phyloP scores from a whole-genome alignment of 257 asterid genomes.

The Primulina tabacum region DNA sequence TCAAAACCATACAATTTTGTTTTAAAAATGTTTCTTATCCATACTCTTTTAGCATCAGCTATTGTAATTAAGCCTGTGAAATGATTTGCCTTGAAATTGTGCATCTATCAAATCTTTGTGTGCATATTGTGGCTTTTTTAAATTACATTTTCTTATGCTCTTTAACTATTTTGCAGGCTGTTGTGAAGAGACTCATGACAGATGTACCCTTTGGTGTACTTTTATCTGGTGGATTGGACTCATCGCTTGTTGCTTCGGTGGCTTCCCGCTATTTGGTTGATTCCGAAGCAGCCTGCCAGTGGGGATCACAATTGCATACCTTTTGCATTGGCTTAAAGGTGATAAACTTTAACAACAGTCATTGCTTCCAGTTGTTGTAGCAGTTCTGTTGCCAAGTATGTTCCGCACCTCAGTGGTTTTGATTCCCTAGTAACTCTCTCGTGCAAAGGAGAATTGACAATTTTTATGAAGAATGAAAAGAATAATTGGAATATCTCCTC shows the following conservation, averaged over 20 bases:
- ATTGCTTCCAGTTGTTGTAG: conserved; percentile 15
- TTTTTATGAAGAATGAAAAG: background rate
- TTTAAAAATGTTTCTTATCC: background rate
- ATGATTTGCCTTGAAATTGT: background rate
- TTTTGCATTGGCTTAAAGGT: conserved; percentile 93
- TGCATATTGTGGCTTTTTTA: conserved; percentile 5
- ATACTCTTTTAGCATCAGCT: background rate
- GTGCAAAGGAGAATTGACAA: background rate
- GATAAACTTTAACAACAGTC: conserved; percentile 15
- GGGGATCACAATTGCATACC: conserved; percentile 89
- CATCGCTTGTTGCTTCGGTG: conserved; percentile 98
- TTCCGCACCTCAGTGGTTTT: background rate
- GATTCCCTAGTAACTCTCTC: background rate
- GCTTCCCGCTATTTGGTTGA: conserved; percentile 83
- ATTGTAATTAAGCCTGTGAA: conserved; percentile 9
- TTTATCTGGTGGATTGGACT: conserved; percentile 97
- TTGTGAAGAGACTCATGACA: conserved; percentile 90
- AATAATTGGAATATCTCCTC: background rate
- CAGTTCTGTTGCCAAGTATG: conserved; percentile 7
- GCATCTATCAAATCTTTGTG: background rate
- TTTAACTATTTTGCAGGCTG: conserved; percentile 65
- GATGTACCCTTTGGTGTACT: conserved; percentile 99
- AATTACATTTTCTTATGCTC: conserved; percentile 12
- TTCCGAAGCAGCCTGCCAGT: conserved; percentile 63
- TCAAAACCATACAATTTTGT: background rate